Percentiles rank a stretch among this genome's conserved stretches.
phyloP scores from a whole-genome alignment of 2,329 filamentous ascomycete genomes.

The Helotiales sp. region DNA sequence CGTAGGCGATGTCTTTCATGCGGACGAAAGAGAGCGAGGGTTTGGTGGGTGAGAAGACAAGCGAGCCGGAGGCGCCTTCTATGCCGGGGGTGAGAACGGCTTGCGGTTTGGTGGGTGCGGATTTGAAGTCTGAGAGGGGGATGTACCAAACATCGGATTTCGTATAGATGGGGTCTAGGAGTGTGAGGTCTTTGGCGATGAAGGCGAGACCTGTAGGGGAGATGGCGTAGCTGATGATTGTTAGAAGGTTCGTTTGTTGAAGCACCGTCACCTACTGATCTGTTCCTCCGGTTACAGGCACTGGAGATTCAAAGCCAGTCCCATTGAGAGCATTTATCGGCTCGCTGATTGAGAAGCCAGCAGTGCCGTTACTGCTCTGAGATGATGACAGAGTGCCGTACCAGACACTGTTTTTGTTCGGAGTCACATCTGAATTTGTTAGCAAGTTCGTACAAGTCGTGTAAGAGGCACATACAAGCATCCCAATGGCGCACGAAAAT shows the following conservation, averaged over 20 bases:
- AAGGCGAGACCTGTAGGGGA: slow-evolving; percentile 30
- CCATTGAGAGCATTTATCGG: slow-evolving; percentile 37
- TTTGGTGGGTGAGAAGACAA: slow-evolving; percentile 75
- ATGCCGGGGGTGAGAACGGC: slow-evolving; percentile 31
- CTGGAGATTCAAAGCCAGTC: slow-evolving; percentile 35
- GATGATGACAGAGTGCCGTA: slow-evolving; percentile 33
- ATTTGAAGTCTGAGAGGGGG: slow-evolving; percentile 33
- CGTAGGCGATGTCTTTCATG: slow-evolving; percentile 77
- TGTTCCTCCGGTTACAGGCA: slow-evolving; percentile 31
- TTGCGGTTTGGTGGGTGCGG: slow-evolving; percentile 24
- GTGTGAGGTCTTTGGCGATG: slow-evolving; percentile 31
- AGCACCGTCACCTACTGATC: slow-evolving; percentile 25
- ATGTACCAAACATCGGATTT: slow-evolving; percentile 37
- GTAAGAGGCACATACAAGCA: slow-evolving; percentile 28
- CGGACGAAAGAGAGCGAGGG: slow-evolving; percentile 73
- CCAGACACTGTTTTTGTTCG: slow-evolving; percentile 36
- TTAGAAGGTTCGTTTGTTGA: slow-evolving; percentile 10
- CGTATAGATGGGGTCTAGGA: slow-evolving; percentile 33
- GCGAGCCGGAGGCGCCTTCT: slow-evolving; percentile 44
- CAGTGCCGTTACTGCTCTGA: slow-evolving; percentile 16
- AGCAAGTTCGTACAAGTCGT: neutral
- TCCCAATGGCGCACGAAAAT: slow-evolving; percentile 39
- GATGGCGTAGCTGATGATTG: slow-evolving; percentile 31
- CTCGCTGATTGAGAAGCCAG: slow-evolving; percentile 32
- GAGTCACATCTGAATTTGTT: slow-evolving; percentile 29